Evolutionary conservation across 352 stramenopile genomes (phyloP), one percentile per base, ranked within the genome.

Genomic region (Globisporangium paroecandrum): DNA sequence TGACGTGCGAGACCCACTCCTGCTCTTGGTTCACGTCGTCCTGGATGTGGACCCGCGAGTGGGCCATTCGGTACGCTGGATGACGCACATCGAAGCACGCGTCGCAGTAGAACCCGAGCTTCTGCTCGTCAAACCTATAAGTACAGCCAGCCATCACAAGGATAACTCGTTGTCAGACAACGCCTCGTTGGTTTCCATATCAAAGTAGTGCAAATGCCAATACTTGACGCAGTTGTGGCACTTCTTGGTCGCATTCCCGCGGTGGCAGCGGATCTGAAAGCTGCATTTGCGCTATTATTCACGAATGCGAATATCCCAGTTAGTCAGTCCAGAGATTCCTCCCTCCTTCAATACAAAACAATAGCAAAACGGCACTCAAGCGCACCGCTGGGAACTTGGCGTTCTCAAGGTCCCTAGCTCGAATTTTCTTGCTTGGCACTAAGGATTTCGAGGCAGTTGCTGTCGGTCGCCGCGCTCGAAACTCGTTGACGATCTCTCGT

Each of bases 151-250:
- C 0, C 27, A 32, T 32, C 27, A 32, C 27, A 32, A 32, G 27
- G 27, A 4, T 32, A 32, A 6, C 27, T 3, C 2, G 27, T 32
- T 32, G 27, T 32, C 27, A 32, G 27, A 32, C 27, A 32, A 6
- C 27, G 6, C 4, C 27, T 32, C 27, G 3, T 32, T 32, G 27
- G 27, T 3, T 32, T 32, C 4, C 27, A n/a, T n/a, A 2, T n/a
- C n/a, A 38, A 13, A 18, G n/a, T 32, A 10, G 29, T n/a, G 24
- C 56, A 22, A 47, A 65, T 20, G 15, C 13, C 15, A 69, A 32
- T 77, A 92, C 86, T 90, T 89, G 62, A 76, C 66, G 62, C 86
- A 94, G 60, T 76, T 82, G 41, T 85, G 78, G 53, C 86, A 94
- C 43, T 88, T 83, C 49, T 78, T 88, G 7, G 82, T 91, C 20